Evolutionary conservation across 495 filamentous ascomycete genomes (phyloP).

Genomic region (Saxophila tyrrhenica): DNA sequence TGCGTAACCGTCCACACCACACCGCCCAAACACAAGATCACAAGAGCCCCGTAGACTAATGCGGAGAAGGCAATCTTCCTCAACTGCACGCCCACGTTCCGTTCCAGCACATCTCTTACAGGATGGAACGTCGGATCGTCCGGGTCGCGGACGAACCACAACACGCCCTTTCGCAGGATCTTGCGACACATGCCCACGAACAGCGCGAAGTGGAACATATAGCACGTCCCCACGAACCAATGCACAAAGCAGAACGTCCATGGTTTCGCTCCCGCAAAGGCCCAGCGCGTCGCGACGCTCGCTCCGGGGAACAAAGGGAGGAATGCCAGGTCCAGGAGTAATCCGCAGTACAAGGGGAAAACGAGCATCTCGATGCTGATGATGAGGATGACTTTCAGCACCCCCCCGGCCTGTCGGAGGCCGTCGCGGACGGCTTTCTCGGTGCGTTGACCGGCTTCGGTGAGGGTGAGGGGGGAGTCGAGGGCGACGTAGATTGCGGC

Average conservation of each 20-base stretch:
- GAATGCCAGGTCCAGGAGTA: conserved; percentile 78
- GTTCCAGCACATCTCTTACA: conserved; percentile 90
- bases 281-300: conserved; percentile 59
- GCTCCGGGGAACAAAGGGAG: conserved; percentile 78
- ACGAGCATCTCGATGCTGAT: conserved; percentile 98
- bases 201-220: conserved; percentile 99
- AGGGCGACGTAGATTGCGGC: conserved; percentile 69
- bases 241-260: conserved; percentile 89
- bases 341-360: conserved; percentile 90
- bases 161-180: conserved; percentile 84
- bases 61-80: conserved; percentile 94
- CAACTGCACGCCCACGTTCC: conserved; percentile 83
- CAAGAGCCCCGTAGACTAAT: conserved; percentile 86
- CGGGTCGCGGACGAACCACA: conserved; percentile 97
- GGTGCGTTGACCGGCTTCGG: conserved; percentile 54
- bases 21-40: conserved; percentile 85
- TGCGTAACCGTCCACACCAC: conserved; percentile 85
- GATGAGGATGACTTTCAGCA: conserved; percentile 96
- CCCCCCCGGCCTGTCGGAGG: conserved; percentile 84
- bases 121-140: conserved; percentile 98
- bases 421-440: conserved; percentile 72
- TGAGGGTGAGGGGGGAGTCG: conserved; percentile 51
- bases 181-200: conserved; percentile 99
- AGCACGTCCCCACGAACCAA: conserved; percentile 97
- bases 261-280: conserved; percentile 63